These are phyloP conservation scores for Mortierella sp. DNA, from an alignment of 371 early-diverging fungal species.

Conservation along the genomic window DNA sequence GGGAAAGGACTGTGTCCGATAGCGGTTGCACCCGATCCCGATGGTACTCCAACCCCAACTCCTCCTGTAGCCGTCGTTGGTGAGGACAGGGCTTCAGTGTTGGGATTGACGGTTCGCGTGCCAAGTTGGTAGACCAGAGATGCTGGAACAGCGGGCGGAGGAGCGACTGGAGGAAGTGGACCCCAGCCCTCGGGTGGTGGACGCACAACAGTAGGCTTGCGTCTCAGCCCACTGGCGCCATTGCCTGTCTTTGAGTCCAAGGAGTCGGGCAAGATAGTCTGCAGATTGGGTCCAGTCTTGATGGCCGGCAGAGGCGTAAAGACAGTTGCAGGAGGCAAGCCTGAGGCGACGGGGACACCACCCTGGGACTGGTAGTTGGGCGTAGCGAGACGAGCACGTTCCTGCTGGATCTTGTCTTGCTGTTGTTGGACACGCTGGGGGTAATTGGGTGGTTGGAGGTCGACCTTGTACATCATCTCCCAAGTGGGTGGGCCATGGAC, in stretches of 20 bases:
- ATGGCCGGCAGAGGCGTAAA: slow-evolving; percentile 47
- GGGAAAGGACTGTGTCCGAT: slow-evolving; percentile 21
- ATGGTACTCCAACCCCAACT: too few species aligned
- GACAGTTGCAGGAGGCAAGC: slow-evolving; percentile 25
- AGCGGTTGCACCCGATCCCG: neutral
- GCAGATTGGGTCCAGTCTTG: slow-evolving; percentile 50
- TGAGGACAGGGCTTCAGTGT: neutral
- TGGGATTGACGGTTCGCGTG: slow-evolving; percentile 27
- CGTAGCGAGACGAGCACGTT: slow-evolving; percentile 37
- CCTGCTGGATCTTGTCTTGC: slow-evolving; percentile 47
- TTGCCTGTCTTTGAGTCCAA: slow-evolving; percentile 6
- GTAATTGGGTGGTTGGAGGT: slow-evolving; percentile 46
- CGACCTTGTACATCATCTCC: slow-evolving; percentile 54
- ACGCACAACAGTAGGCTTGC: slow-evolving; percentile 46
- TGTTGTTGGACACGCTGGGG: slow-evolving; percentile 48
- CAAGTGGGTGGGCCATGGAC: slow-evolving; percentile 42
- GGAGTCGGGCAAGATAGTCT: slow-evolving; percentile 32
- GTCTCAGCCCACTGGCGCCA: slow-evolving; percentile 17
- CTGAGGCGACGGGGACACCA: slow-evolving; percentile 9
- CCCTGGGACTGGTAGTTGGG: neutral
- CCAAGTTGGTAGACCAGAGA: slow-evolving; percentile 43
- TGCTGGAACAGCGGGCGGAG: slow-evolving; percentile 41
- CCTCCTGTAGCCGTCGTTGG: slow-evolving; percentile 3
- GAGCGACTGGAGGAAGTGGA: slow-evolving; percentile 50
- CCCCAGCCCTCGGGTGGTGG: slow-evolving; percentile 55